Base-by-base conservation (phyloP, 192 early-diverging fungal species). In the Spizellomyces sp. region DNA sequence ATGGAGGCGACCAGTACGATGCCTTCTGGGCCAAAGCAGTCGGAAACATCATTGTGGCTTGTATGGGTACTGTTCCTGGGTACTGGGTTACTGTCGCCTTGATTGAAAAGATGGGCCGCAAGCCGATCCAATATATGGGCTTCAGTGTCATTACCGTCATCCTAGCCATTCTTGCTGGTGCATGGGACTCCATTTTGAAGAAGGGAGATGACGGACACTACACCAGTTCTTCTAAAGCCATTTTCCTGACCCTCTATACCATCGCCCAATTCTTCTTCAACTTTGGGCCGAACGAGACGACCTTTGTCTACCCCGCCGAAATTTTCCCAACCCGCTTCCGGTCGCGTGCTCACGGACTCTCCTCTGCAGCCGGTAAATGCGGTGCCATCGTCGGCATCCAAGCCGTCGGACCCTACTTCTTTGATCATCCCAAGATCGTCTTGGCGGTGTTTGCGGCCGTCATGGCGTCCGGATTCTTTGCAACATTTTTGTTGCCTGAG, bases 241-340 rank as follows among this genome's bases (percentile, higher is more conserved):
- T 59, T 68, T 87, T 87, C 75, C 48, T 86, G 59, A 68, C 71
- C 57, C 46, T 85, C 52, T 85, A 74, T 76, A 75, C 79, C 9
- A 58, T 78, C 52, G 80, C 81, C 48, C 77, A 83, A 66, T 79
- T 84, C 74, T 81, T 96, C 86, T 92, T 91, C 86, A 94, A 98
- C 86, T 96, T 94, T 85, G 96, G 96, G 7, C 96, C 96, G 62
- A 99, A 99, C 80, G 72, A 83, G 17, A 99, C 95, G 48, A 92
- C 91, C 27, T 93, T 94, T 62, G 86, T 94, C 63, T 81, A 92
- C 65, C 92, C 92, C 63, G 91, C 74, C 41, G 84, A 84, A 66
- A 77, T 89, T 44, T 91, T 92, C 81, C 92, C 91, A 22, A 90
- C 91, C 9, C 84, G 85, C 52, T 86, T 92, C 43, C 85, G 91